phyloP scores from a whole-genome alignment of 495 filamentous ascomycete genomes.

The Acidiella bohemica region DNA sequence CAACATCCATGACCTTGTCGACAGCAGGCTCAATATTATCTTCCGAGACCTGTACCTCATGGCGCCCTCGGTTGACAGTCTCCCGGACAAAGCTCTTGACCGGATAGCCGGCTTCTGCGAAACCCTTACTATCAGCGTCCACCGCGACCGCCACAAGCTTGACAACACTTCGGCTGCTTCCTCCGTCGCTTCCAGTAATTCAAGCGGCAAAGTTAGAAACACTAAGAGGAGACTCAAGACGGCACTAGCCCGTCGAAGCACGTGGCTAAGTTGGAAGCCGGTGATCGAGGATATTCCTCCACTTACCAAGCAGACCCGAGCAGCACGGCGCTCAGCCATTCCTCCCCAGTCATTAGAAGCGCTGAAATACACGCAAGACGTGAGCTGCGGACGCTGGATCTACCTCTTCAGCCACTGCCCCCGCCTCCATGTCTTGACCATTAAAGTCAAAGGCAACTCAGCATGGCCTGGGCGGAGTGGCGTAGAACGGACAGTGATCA shows the following conservation, averaged over 20 bases:
- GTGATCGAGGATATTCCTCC: no score
- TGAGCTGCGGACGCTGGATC: slow-evolving; percentile 1
- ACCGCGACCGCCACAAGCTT: neutral
- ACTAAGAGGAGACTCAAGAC: no score
- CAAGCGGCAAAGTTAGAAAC: no score
- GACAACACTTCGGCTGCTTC: no score
- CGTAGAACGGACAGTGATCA: slow-evolving; percentile 16
- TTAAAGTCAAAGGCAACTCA: slow-evolving; percentile 12
- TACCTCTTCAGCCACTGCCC: slow-evolving; percentile 12
- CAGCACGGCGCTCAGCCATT: no score
- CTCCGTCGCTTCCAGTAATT: no score
- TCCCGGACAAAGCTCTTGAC: neutral
- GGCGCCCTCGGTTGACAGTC: neutral
- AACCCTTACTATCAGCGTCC: slow-evolving; percentile 14
- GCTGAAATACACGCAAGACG: neutral
- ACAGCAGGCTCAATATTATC: neutral
- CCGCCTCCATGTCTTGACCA: slow-evolving; percentile 13
- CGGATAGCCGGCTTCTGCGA: slow-evolving; percentile 7
- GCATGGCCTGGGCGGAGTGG: slow-evolving; percentile 16
- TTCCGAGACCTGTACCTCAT: slow-evolving; percentile 10
- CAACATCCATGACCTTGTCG: slow-evolving; percentile 4
- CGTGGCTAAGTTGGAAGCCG: no score
- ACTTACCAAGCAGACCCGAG: no score
- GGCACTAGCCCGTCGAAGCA: no score
- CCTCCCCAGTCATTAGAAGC: no score